Conservation (phyloP, 208 protist species). For the Acanthamoeba quina region DNA sequence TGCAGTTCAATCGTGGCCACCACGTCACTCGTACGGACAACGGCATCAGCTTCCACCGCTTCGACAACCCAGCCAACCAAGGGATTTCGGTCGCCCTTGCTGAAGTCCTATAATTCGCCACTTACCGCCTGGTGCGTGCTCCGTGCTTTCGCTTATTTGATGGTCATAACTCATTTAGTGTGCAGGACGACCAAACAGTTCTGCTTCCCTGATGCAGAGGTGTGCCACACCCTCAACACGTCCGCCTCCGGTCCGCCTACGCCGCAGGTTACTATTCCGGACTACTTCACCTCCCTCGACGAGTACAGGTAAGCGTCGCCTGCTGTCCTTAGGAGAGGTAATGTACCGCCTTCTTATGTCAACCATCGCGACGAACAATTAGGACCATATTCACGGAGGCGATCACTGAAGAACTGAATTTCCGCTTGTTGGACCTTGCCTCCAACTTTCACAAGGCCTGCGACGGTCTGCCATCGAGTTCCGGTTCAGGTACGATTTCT, state of each 20-base stretch:
- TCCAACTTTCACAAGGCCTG: slow-evolving; percentile 65
- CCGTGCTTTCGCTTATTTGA: neutral
- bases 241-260: neutral
- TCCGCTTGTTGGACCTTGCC: slow-evolving; percentile 58
- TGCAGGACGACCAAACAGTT: slow-evolving; percentile 34
- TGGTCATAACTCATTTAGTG: neutral
- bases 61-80: neutral
- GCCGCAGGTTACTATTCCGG: slow-evolving; percentile 28
- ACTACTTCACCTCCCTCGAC: slow-evolving; percentile 45
- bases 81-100: slow-evolving; percentile 6
- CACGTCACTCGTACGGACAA: neutral
- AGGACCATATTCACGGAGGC: slow-evolving; percentile 61
- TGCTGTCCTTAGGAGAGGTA: neutral
- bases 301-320: neutral
- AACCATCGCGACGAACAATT: neutral
- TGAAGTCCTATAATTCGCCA: slow-evolving; percentile 33
- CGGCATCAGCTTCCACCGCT: neutral
- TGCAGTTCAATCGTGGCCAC: neutral
- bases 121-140: slow-evolving; percentile 3
- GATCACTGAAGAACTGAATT: slow-evolving; percentile 65
- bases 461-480: neutral
- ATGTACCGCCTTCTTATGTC: neutral
- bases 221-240: neutral
- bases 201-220: slow-evolving; percentile 60
- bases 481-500: neutral